Conservation (phyloP, 352 stramenopile genomes). For the Pythium pyrilobum region DNA sequence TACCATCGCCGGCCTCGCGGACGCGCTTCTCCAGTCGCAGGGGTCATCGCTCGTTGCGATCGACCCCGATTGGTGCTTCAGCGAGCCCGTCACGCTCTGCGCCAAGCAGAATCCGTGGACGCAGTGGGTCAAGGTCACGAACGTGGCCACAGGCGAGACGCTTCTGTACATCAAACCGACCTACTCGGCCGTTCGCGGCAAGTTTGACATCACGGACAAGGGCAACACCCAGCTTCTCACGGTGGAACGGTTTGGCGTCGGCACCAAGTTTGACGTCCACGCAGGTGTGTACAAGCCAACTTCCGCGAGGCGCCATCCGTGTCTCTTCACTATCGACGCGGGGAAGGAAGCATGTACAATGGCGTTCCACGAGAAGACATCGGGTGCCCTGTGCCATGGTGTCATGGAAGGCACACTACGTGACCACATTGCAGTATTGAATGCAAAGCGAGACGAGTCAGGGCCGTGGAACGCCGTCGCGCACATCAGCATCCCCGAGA, state of each 20-base stretch:
- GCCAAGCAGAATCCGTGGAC: background rate
- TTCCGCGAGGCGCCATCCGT: background rate
- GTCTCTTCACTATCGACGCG: background rate
- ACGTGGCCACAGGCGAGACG: background rate
- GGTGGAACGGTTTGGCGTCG: background rate
- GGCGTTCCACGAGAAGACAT: background rate
- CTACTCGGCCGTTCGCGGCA: background rate
- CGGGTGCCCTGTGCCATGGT: background rate
- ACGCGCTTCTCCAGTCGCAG: background rate
- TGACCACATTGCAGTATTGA: background rate
- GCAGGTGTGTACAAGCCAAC: too few species aligned
- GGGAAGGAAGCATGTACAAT: background rate
- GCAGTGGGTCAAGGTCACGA: constrained; percentile 1
- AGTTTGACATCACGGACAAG: background rate
- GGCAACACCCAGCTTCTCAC: background rate
- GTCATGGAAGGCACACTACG: background rate
- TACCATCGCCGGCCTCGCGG: too few species aligned
- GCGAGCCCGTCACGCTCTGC: background rate
- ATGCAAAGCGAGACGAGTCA: background rate
- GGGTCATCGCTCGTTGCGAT: background rate
- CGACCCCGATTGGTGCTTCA: background rate
- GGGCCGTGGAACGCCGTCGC: background rate
- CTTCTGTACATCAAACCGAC: background rate
- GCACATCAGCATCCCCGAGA: background rate
- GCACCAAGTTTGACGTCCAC: constrained; percentile 1